Conservation (phyloP, 129 eudicot genomes). For the Calendula officinalis region DNA sequence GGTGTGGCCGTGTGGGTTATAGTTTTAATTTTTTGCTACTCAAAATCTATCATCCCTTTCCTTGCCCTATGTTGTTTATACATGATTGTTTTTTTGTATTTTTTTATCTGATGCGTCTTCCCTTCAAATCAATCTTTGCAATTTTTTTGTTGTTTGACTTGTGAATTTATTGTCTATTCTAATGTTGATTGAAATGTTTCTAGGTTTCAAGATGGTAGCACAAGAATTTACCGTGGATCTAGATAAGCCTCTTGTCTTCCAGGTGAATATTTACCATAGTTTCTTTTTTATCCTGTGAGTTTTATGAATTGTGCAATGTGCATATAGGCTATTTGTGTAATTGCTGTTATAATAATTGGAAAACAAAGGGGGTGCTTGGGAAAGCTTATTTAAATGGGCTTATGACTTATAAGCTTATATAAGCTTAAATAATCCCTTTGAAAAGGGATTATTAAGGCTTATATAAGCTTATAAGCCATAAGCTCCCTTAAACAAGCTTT, state of each 20-base stretch:
- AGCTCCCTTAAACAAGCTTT: too few species aligned
- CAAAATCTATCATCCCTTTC: too few species aligned
- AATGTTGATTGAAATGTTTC: conserved; percentile 9
- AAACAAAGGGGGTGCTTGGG: too few species aligned
- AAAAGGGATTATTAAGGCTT: too few species aligned
- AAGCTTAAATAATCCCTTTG: too few species aligned
- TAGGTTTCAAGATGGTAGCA: conserved; percentile 66
- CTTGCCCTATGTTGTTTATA: not conserved
- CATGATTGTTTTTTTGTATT: not conserved
- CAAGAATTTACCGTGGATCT: conserved; percentile 80
- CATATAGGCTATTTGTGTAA: not conserved
- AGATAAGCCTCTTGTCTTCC: conserved; percentile 87
- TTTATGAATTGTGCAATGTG: not conserved
- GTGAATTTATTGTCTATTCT: not conserved
- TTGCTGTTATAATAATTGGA: not conserved
- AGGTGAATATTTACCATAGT: conserved; percentile 41
- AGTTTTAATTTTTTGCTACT: too few species aligned
- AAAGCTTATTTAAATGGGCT: too few species aligned
- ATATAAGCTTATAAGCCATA: too few species aligned
- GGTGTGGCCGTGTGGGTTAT: not conserved
- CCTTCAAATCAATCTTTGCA: not conserved
- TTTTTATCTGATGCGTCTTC: not conserved
- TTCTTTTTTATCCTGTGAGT: not conserved
- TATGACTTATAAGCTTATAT: too few species aligned
- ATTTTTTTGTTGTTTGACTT: not conserved